Evolutionary conservation across 441 rosid species (phyloP), one percentile per base, ranked within the genome.

Genomic region (Erysimum cheiri): DNA sequence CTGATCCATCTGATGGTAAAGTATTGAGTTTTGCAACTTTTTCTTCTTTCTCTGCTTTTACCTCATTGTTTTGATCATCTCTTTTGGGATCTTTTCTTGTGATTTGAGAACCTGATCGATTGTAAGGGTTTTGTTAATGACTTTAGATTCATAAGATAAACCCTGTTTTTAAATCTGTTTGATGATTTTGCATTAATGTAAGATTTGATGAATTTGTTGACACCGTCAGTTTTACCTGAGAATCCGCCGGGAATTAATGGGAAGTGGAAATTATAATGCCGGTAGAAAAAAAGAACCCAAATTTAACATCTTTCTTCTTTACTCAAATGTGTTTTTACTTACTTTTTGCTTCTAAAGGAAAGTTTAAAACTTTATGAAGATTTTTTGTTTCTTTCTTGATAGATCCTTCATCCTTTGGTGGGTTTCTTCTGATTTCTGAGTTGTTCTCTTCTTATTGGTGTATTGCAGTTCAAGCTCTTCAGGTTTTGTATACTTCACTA

Each of bases 1-100:
- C 97, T 61, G 97, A 94, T 87, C 71, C 89, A 53, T 36, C 85
- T 29, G 97, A 91, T 77, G 96, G 98, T 94, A 89, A 36, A 50
- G 75, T 17, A 36, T 31, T 67, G 6, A 70, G 15, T 37, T 64
- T 46, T 53, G 0, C 70, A 24, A 26, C 44, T 7, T 57, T 57
- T 72, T 31, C 8, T 6, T 15, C 4, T 60, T 62, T 17, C 41
- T 7, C 6, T 65, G 63, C 9, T 55, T 39, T 48, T 56, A 26
- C 58, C 37, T 54, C 37, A 43, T 67, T 53, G 55, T 17, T 41
- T 37, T 73, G 58, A 48, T 72, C 60, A 40, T 40, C 69, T 70
- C 68, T 35, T 56, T 72, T 80, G 60, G 62, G 76, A 72, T 58
- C 43, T 33, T 65, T 59, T 29, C 40, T 17, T 57, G 68, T 72